A percentile compares a stretch with the other conserved stretches of the same genome.
These are phyloP conservation scores for Aspergillus calidoustus DNA, from an alignment of 2,329 filamentous ascomycete species.

Conservation along the genomic window DNA sequence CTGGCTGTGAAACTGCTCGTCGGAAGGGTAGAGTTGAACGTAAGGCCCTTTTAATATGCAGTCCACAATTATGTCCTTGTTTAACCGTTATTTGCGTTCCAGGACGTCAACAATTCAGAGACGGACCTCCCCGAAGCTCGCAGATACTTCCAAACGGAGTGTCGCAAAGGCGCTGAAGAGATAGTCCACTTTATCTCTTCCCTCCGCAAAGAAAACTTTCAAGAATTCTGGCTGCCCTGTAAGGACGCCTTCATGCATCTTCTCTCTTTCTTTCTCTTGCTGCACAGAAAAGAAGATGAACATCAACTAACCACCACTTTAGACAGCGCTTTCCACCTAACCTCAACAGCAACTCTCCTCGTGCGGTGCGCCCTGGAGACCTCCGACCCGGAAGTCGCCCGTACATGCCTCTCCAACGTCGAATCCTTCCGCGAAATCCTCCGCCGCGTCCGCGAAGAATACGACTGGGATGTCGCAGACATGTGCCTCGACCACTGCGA, in stretches of 20 bases:
- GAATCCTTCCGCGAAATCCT: conserved; percentile 54
- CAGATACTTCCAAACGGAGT: conserved; percentile 54
- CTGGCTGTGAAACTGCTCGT: conserved; percentile 54
- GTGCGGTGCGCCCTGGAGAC: conserved; percentile 59
- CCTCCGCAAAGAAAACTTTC: conserved; percentile 52
- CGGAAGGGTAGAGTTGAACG: conserved; percentile 52
- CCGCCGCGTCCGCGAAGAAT: conserved; percentile 52
- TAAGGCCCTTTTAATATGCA: conserved; percentile 30
- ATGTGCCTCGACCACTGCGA: conserved; percentile 59
- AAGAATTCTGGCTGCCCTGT: conserved; percentile 59
- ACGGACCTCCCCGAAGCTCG: conserved; percentile 53
- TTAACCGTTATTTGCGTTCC: conserved; percentile 12
- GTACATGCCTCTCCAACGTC: conserved; percentile 52
- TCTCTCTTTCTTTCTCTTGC: background rate
- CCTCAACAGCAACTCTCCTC: conserved; percentile 58
- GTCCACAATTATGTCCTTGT: background rate
- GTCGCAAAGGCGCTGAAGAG: conserved; percentile 48
- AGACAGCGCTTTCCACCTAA: conserved; percentile 58
- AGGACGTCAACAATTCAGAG: conserved; percentile 50
- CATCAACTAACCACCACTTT: conserved; percentile 8
- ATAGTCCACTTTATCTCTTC: conserved; percentile 56
- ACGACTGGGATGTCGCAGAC: conserved; percentile 61
- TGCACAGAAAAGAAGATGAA: no score
- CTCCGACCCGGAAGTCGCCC: conserved; percentile 50
- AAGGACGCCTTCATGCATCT: conserved; percentile 22